phyloP scores from a whole-genome alignment of 805 yeast species.

The Myxozyma monticola region DNA sequence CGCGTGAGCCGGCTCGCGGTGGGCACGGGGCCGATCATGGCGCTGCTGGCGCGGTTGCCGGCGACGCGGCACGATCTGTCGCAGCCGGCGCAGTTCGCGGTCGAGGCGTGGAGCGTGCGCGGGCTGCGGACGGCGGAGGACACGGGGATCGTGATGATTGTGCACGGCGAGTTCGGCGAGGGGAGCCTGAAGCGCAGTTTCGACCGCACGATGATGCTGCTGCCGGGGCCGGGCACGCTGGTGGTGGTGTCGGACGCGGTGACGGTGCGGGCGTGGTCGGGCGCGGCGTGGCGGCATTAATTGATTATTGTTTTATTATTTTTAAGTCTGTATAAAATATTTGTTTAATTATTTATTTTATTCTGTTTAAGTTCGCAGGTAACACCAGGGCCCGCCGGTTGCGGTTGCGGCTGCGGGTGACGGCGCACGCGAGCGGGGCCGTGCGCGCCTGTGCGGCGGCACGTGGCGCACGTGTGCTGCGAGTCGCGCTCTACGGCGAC shows the following conservation, averaged over 20 bases:
- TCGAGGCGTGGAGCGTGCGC: conserved; percentile 56
- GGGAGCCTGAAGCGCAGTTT: conserved; percentile 64
- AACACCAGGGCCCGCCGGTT: not conserved
- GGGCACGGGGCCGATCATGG: conserved; percentile 69
- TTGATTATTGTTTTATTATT: not conserved
- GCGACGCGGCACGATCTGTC: conserved; percentile 69
- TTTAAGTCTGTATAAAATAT: not conserved
- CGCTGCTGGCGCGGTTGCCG: conserved; percentile 70
- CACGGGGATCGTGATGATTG: conserved; percentile 59
- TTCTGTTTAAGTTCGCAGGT: not conserved
- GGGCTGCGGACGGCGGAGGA: conserved; percentile 60
- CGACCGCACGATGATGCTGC: conserved; percentile 76
- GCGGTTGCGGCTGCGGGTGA: not conserved
- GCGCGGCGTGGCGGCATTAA: conserved; percentile 53
- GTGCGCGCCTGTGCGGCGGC: too few species aligned
- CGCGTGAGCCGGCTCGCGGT: conserved; percentile 59
- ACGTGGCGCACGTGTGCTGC: too few species aligned
- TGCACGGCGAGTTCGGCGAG: conserved; percentile 88
- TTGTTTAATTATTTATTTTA: not conserved
- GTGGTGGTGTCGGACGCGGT: conserved; percentile 86
- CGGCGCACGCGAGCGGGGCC: too few species aligned
- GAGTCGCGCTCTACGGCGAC: too few species aligned
- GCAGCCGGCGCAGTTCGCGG: conserved; percentile 65
- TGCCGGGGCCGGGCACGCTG: conserved; percentile 65
- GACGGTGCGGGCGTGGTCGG: conserved; percentile 61